Evolutionary conservation across 1,284 basidiomycete genomes (phyloP), one percentile per base, ranked within the genome.

Genomic region (Trichosporon sp.): DNA sequence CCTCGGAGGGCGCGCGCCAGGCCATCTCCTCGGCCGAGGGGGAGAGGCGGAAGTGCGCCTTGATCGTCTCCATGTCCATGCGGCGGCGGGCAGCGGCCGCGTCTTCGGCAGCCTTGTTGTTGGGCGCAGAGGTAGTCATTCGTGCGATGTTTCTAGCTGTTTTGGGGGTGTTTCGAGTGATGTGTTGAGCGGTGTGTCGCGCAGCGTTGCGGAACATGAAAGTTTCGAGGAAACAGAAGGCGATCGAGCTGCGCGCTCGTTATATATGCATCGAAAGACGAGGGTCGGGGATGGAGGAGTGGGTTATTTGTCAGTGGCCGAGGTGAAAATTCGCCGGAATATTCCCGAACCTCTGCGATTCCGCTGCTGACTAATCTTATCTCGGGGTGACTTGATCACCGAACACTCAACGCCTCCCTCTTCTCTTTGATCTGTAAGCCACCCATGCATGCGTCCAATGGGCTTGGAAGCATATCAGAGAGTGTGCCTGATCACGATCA

Each of bases 1-100:
- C 69, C 10, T 56, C 65, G 6, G 65, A 67, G 40, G 69, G 69
- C 26, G 51, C 40, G 69, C 56, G 65, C 69, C 69, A 70, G 26
- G 54, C 69, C 16, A 26, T 26, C 38, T 63, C 59, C 14, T 63
- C 59, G 14, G 14, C 31, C 2, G 59, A 32, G 7, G 59, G 11
- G 4, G 32, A 12, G 14, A n/a, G 12, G 14, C 14, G 1, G 31
- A 63, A 8, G 31, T 63, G 31, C 14, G 32, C 14, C 59, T 37
- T 63, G 59, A 63, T 63, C 32, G 59, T 35, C 31, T 63, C 59
- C 59, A 63, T 35, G 59, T 63, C 59, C 59, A 63, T 63, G 32
- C 16, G 14, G 59, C 59, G 31, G 59, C 59, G 59, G 31, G 59
- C 59, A 7, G 59, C 31, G 1, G 59, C 32, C 14, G 31, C 59